These are phyloP conservation scores for Alternaria viburni DNA, from an alignment of 2,329 filamentous ascomycete genomes.

Conservation along the genomic window DNA sequence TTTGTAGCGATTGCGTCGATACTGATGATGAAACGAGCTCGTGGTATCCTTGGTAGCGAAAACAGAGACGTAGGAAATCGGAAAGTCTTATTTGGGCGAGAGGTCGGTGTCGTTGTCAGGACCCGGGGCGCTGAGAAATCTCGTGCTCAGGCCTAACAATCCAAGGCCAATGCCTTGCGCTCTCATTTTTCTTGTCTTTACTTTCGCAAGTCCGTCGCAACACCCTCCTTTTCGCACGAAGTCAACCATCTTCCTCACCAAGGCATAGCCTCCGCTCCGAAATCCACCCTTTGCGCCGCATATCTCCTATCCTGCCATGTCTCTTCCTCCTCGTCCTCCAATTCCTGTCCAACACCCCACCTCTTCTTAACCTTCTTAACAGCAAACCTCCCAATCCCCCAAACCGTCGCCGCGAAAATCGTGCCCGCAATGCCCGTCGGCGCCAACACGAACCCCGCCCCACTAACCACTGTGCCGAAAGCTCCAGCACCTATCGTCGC, in stretches of 20 bases:
- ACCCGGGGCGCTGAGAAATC: neutral
- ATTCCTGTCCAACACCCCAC: conserved; percentile 28
- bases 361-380: conserved; percentile 42
- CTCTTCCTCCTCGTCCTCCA: conserved; percentile 26
- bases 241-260: conserved; percentile 20
- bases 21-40: neutral
- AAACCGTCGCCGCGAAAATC: conserved; percentile 45
- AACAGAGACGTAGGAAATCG: neutral
- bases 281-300: conserved; percentile 12
- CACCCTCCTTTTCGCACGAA: neutral
- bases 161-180: neutral
- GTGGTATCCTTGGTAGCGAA: neutral
- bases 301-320: conserved; percentile 26
- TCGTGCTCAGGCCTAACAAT: neutral
- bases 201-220: neutral
- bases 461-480: conserved; percentile 46
- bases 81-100: neutral
- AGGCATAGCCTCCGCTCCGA: conserved; percentile 27
- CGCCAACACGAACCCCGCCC: conserved; percentile 51
- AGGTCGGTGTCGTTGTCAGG: neutral
- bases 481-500: conserved; percentile 49
- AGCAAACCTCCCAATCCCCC: conserved; percentile 49
- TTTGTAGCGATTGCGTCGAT: neutral
- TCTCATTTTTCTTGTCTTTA: neutral
- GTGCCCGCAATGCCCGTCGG: conserved; percentile 51